Conservation (phyloP, 2,329 filamentous ascomycete species). For the Onygenales sp. region DNA sequence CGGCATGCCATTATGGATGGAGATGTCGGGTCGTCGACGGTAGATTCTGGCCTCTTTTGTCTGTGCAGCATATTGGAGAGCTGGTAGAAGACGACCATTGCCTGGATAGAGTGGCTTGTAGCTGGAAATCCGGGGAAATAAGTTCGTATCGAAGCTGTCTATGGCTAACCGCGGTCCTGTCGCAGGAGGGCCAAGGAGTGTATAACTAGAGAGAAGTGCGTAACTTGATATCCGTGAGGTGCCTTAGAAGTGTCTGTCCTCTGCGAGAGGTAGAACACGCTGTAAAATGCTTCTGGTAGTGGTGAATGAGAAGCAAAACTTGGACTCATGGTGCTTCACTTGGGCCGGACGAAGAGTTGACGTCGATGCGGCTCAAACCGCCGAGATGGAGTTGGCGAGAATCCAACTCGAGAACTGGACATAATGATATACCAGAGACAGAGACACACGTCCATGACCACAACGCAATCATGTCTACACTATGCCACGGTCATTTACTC, state of each 20-base stretch:
- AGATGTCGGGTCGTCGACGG: neutral
- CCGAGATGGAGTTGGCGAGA: neutral
- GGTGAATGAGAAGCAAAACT: too few species aligned
- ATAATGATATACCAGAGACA: neutral
- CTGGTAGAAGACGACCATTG: neutral
- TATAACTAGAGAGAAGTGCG: too few species aligned
- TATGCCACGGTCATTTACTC: neutral
- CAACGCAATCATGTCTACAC: neutral
- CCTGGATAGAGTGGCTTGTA: neutral
- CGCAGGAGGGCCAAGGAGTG: too few species aligned
- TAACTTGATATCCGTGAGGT: too few species aligned
- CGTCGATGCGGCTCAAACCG: too few species aligned
- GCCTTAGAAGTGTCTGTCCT: too few species aligned
- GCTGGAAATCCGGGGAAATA: neutral
- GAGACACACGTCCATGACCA: neutral
- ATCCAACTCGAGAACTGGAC: neutral
- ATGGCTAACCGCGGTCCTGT: too few species aligned
- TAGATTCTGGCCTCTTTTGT: neutral
- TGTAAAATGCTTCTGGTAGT: too few species aligned
- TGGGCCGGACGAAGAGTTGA: too few species aligned
- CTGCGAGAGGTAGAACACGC: too few species aligned
- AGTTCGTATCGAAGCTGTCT: too few species aligned
- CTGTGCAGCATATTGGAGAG: neutral
- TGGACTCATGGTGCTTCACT: too few species aligned
- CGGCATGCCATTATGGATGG: neutral